These are phyloP conservation scores for Malus hybrid DNA, from an alignment of 331 rosid species.

Conservation along the genomic window DNA sequence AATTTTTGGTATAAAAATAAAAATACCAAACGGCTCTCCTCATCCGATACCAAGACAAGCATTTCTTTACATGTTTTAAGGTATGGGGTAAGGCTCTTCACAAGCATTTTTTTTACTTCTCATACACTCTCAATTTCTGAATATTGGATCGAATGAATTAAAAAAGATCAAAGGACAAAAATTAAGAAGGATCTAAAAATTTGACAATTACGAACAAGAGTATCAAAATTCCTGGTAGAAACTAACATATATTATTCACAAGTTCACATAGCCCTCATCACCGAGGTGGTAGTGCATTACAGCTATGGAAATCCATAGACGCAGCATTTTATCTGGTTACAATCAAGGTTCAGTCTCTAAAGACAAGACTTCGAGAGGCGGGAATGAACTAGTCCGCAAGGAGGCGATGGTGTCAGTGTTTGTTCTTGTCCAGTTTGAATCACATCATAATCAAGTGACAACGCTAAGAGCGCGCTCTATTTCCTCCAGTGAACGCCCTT, in stretches of 20 bases:
- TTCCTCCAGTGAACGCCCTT: constrained; percentile 93
- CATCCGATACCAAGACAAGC: neutral
- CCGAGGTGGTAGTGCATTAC: neutral
- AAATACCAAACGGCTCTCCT: too few species aligned
- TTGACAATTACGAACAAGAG: neutral
- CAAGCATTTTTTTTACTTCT: too few species aligned
- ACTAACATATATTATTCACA: neutral
- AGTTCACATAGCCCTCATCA: too few species aligned
- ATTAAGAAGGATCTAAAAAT: too few species aligned
- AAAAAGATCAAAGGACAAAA: too few species aligned
- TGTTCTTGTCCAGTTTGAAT: constrained; percentile 2
- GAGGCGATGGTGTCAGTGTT: neutral
- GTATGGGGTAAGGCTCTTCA: too few species aligned
- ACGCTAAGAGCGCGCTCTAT: constrained; percentile 75
- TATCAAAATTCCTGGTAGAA: neutral
- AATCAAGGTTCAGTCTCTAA: neutral
- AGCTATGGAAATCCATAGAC: neutral
- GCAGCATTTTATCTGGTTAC: neutral
- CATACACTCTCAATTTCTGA: too few species aligned
- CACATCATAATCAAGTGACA: constrained; percentile 31
- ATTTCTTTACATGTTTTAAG: neutral
- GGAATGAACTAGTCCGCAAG: neutral
- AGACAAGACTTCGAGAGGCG: neutral
- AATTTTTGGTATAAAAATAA: too few species aligned
- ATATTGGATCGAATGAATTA: too few species aligned